Percentiles rank a stretch among this genome's conserved stretches.
These are phyloP conservation scores for Hyaloscypha finlandica DNA, from an alignment of 495 filamentous ascomycete species.

Conservation along the genomic window DNA sequence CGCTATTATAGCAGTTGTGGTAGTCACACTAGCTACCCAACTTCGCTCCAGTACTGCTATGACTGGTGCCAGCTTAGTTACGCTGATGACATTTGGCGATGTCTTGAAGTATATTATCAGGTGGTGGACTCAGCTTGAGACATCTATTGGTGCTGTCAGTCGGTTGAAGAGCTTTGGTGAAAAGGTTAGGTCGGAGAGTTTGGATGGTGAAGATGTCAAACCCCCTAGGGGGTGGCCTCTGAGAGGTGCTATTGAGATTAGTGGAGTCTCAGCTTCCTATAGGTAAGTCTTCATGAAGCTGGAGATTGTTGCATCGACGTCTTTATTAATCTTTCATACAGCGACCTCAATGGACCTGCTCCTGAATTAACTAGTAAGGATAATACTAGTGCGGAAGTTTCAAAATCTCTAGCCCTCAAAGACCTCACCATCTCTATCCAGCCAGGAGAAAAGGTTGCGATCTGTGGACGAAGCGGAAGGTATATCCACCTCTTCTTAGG, in stretches of 20 bases:
- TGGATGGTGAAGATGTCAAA: not conserved
- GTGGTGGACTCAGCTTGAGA: conserved; percentile 20
- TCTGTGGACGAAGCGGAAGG: conserved; percentile 45
- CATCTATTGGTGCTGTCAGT: conserved; percentile 12
- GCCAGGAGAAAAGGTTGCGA: conserved; percentile 43
- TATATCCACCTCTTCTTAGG: conserved; percentile 31
- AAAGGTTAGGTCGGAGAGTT: not conserved
- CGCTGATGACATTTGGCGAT: conserved; percentile 60
- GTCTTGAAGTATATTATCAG: conserved; percentile 43
- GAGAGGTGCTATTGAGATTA: conserved; percentile 13
- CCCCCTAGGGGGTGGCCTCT: conserved; percentile 14
- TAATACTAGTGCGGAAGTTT: no score
- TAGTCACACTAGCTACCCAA: conserved; percentile 38
- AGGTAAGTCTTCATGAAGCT: not conserved
- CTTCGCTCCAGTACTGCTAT: conserved; percentile 2
- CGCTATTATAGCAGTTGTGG: conserved; percentile 36
- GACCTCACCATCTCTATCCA: conserved; percentile 32
- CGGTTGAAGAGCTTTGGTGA: conserved; percentile 15
- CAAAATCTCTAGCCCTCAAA: conserved; percentile 6
- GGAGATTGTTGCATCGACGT: no score
- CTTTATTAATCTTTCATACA: not conserved
- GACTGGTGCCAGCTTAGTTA: conserved; percentile 4
- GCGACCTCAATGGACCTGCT: not conserved
- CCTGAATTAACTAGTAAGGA: no score
- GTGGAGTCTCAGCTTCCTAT: conserved; percentile 18